Conservation (phyloP, 192 early-diverging fungal genomes). For the Pilaira anomala region DNA sequence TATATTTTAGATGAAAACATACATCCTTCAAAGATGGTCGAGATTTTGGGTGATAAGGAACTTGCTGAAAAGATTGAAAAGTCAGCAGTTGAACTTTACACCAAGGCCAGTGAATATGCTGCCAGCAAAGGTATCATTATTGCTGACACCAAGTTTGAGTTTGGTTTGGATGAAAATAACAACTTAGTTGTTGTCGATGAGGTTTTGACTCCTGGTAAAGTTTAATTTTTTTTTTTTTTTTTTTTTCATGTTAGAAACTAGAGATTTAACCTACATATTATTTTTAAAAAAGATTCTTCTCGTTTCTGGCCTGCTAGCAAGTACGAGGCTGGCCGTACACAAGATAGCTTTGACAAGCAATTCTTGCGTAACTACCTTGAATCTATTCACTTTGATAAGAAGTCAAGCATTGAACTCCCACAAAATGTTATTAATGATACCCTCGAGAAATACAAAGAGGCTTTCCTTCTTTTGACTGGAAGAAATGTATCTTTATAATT, state of each 20-base stretch:
- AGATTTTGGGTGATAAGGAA: conserved; percentile 75
- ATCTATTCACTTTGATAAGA: conserved; percentile 87
- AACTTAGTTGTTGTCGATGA: conserved; percentile 89
- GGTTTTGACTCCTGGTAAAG: conserved; percentile 87
- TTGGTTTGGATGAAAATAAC: conserved; percentile 86
- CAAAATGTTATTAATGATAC: conserved; percentile 81
- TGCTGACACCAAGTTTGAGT: conserved; percentile 99
- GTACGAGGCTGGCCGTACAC: conserved; percentile 75
- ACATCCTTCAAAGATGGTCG: conserved; percentile 84
- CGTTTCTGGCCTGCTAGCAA: conserved; percentile 90
- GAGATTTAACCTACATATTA: neutral
- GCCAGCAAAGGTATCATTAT: conserved; percentile 88
- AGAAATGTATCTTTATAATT: conserved; percentile 57
- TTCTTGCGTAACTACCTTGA: conserved; percentile 93
- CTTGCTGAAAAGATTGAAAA: conserved; percentile 73
- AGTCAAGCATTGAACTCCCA: conserved; percentile 78
- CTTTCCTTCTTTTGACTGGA: conserved; percentile 80
- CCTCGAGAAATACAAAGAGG: conserved; percentile 87
- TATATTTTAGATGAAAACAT: conserved; percentile 87
- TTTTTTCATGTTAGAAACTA: neutral
- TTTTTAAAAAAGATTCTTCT: conserved; percentile 85
- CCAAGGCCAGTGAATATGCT: conserved; percentile 84
- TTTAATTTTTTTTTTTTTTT: conserved; percentile 3
- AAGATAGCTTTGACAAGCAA: conserved; percentile 97
- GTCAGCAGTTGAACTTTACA: conserved; percentile 78